Base-by-base conservation (phyloP, 495 filamentous ascomycete species). In the Cladorrhinum samala region DNA sequence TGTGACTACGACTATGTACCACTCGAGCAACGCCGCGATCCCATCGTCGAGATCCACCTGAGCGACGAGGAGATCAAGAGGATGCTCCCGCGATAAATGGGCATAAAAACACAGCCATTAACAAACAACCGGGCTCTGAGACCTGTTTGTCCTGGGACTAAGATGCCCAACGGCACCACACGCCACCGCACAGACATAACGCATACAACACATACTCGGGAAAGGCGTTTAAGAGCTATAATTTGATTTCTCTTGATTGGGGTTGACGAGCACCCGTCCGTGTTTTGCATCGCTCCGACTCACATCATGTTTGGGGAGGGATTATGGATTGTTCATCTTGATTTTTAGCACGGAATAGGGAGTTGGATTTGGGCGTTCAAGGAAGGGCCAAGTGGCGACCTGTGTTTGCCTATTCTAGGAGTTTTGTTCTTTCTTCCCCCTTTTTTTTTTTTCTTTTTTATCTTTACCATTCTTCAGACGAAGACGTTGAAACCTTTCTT, bases 1-100 rank as follows among this genome's bases (percentile, higher is more conserved):
- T 68, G 80, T 54, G 77, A 82, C 57, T 72, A 68, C 67, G 76
- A 80, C 40, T 82, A 80, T 56, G 70, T 74, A 38, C 77, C 75
- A 9, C 75, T 87, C 60, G 83, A 86, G 62, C 77, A 79, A 62
- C 80, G 78, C 56, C 80, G 77, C 56, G 84, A 87, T 27, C 83
- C 83, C 0, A 80, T 87, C 16, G 71, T 83, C 65, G 84, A 87
- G 55, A 87, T 87, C 49, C 60, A 72, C 52, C 69, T 87, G 33
- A 84, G 72, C 57, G 84, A 87, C 54, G 83, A 82, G 61, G 78
- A 82, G 66, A 73, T 77, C 54, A 77, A 78, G 64, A 67, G 71
- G 48, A 79, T 82, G 68, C 63, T 82, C 17, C 78, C 78, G 16
- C 73, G 73, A 71, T 70, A 66, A 67, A 53, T 50, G 21, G n/a